Conservation (phyloP, 805 yeast genomes). For the Candida fluviatilis region DNA sequence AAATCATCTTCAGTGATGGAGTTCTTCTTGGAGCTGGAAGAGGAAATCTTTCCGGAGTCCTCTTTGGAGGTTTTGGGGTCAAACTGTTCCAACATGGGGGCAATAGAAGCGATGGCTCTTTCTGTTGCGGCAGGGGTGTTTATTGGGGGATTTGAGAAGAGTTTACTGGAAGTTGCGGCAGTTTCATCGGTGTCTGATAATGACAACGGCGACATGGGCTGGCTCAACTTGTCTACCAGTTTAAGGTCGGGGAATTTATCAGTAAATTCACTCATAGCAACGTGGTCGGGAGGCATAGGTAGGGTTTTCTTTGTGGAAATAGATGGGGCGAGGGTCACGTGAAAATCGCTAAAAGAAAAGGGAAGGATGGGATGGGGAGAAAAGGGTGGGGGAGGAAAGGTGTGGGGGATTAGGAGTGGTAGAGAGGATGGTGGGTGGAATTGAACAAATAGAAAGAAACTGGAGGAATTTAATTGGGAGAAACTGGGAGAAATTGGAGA, state of each 20-base stretch:
- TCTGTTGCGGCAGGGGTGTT: constrained; percentile 31
- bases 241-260: neutral
- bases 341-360: no score
- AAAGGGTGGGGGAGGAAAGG: no score
- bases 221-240: constrained; percentile 14
- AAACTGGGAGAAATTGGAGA: no score
- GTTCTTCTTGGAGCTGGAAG: constrained; percentile 4
- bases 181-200: constrained; percentile 14
- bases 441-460: no score
- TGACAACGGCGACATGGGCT: constrained; percentile 33
- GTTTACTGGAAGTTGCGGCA: neutral
- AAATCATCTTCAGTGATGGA: constrained; percentile 6
- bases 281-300: no score
- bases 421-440: no score
- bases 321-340: no score
- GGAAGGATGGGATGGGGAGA: no score
- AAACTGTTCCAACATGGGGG: constrained; percentile 72
- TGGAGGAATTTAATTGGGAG: no score
- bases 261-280: neutral
- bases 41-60: constrained; percentile 15
- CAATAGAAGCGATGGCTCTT: constrained; percentile 73
- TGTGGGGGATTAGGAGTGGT: no score
- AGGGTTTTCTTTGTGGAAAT: no score
- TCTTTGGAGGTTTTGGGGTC: constrained; percentile 57
- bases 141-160: neutral